A percentile compares a stretch with the other conserved stretches of the same genome.
Conservation (phyloP, 495 filamentous ascomycete species). For the Corynascus novoguineensis region DNA sequence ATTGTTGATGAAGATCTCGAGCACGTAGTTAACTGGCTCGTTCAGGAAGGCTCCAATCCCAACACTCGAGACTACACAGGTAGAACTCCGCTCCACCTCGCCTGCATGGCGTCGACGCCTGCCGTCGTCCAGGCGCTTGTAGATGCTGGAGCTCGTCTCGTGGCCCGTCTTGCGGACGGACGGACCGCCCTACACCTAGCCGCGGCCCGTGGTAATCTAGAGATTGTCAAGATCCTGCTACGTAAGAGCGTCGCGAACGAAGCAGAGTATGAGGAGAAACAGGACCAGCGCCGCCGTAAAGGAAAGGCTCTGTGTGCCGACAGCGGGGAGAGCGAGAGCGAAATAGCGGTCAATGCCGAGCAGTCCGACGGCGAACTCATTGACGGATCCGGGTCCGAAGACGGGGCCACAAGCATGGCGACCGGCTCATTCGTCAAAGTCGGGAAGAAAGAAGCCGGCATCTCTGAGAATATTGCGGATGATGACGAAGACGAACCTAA, state of each 20-base stretch:
- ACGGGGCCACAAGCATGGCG: slow-evolving; percentile 44
- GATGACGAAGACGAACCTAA: slow-evolving; percentile 63
- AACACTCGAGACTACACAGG: slow-evolving; percentile 73
- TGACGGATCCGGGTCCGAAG: slow-evolving; percentile 38
- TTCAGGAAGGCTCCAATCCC: slow-evolving; percentile 53
- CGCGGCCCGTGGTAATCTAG: slow-evolving; percentile 57
- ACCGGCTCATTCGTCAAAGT: slow-evolving; percentile 68
- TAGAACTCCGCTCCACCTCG: slow-evolving; percentile 71
- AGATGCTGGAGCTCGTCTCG: slow-evolving; percentile 64
- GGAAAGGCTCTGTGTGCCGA: slow-evolving; percentile 17
- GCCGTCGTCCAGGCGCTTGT: slow-evolving; percentile 66
- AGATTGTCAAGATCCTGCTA: slow-evolving; percentile 65
- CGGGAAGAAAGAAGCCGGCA: slow-evolving; percentile 32
- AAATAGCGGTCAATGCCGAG: slow-evolving; percentile 23
- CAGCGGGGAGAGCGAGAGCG: background rate
- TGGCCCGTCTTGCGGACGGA: slow-evolving; percentile 69
- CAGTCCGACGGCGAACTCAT: slow-evolving; percentile 36
- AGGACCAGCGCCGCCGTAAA: slow-evolving; percentile 44
- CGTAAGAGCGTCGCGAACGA: slow-evolving; percentile 66
- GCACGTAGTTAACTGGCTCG: slow-evolving; percentile 60
- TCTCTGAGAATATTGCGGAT: slow-evolving; percentile 35
- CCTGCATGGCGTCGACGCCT: slow-evolving; percentile 58
- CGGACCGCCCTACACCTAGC: slow-evolving; percentile 74
- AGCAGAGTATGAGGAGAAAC: slow-evolving; percentile 55
- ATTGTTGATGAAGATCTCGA: slow-evolving; percentile 66